Evolutionary conservation across 352 stramenopile species (phyloP).

Genomic region (Globisporangium radiosum): DNA sequence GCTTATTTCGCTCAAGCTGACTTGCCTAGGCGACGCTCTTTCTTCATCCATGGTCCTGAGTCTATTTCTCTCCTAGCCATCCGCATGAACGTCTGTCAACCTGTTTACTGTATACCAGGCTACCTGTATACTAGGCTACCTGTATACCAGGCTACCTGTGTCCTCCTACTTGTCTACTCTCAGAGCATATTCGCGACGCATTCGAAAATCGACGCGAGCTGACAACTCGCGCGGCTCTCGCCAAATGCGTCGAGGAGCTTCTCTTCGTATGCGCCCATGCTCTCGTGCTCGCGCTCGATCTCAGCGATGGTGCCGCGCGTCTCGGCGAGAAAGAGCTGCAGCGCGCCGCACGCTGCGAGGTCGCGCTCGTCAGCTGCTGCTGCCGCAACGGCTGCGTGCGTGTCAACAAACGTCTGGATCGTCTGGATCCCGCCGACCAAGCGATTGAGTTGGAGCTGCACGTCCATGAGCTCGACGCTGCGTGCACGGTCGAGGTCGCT

Average conservation of each 20-base stretch:
- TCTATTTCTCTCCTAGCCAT: too few relatives aligned
- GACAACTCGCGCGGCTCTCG: conserved; percentile 59
- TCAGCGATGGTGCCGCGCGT: conserved; percentile 26
- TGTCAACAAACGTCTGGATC: conserved; percentile 44
- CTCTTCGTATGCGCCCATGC: conserved; percentile 50
- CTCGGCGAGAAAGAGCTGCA: conserved; percentile 47
- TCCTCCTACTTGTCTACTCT: too few relatives aligned
- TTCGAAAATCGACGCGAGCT: conserved; percentile 43
- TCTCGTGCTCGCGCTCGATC: conserved; percentile 58
- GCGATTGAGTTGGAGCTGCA: conserved; percentile 60
- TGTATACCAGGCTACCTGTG: too few relatives aligned
- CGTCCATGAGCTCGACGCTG: conserved; percentile 46
- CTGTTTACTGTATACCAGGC: too few relatives aligned
- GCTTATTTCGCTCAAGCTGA: not conserved
- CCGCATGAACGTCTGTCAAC: too few relatives aligned
- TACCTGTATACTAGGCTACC: too few relatives aligned
- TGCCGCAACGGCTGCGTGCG: not conserved
- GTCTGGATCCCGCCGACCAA: conserved; percentile 35
- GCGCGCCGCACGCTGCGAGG: conserved; percentile 29
- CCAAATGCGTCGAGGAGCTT: conserved; percentile 59
- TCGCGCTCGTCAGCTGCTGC: conserved; percentile 22
- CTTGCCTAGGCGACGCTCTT: too few relatives aligned
- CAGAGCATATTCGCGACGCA: conserved; percentile 11
- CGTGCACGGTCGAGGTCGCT: conserved; percentile 46
- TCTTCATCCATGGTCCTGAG: too few relatives aligned